Evolutionary conservation across 1,284 basidiomycete species (phyloP).

Genomic region (Marasmius tenuissimus): DNA sequence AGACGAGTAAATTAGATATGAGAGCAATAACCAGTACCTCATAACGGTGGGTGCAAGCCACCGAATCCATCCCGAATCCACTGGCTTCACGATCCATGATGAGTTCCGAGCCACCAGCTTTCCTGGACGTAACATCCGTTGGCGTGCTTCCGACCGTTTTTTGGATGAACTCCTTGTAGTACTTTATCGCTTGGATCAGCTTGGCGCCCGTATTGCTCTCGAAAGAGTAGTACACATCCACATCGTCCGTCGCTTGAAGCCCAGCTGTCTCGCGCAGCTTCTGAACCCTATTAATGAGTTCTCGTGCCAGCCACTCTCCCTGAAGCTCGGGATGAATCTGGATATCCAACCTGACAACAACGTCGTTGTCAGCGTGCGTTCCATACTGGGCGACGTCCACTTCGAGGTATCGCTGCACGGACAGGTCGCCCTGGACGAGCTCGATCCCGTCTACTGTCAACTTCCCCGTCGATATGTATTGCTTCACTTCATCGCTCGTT

Average conservation of each 20-base stretch:
- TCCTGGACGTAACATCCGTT: conserved; percentile 54
- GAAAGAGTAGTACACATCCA: conserved; percentile 88
- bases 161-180: conserved; percentile 72
- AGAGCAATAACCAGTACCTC: conserved; percentile 56
- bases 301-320: conserved; percentile 87
- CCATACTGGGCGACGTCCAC: conserved; percentile 71
- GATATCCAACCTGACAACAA: conserved; percentile 91
- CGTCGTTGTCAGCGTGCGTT: conserved; percentile 91
- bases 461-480: conserved; percentile 75
- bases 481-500: conserved; percentile 83
- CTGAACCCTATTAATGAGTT: conserved; percentile 94
- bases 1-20: conserved; percentile 14
- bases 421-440: conserved; percentile 87
- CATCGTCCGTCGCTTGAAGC: conserved; percentile 92
- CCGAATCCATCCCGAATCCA: conserved; percentile 59
- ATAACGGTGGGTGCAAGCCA: conserved; percentile 85
- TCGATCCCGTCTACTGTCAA: conserved; percentile 89
- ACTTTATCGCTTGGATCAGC: conserved; percentile 70
- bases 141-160: conserved; percentile 81
- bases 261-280: conserved; percentile 95
- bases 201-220: conserved; percentile 68
- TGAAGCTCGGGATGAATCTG: conserved; percentile 86
- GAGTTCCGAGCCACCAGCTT: conserved; percentile 45
- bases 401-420: conserved; percentile 91
- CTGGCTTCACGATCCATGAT: conserved; percentile 75